Evolutionary conservation across 176 grass and related monocot genomes (phyloP).

Genomic region (Triticum timopheevii): DNA sequence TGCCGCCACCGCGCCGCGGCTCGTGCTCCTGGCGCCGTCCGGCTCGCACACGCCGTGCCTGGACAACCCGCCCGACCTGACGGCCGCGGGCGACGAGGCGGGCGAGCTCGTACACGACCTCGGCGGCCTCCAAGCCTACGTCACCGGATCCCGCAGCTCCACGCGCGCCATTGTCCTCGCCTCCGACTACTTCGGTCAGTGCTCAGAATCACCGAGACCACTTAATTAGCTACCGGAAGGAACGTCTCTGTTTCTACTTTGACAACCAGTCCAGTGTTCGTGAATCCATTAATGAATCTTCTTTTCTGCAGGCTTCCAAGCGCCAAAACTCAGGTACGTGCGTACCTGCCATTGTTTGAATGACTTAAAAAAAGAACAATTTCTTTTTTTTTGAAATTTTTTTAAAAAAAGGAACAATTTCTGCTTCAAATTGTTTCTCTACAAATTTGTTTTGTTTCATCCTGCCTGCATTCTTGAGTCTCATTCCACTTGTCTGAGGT

Average conservation of each 20-base stretch:
- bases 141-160: constrained; percentile 22
- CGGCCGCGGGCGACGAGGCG: constrained; percentile 21
- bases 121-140: constrained; percentile 45
- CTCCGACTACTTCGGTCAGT: constrained; percentile 62
- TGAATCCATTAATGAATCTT: background rate
- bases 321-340: constrained; percentile 22
- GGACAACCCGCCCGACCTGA: constrained; percentile 54
- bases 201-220: background rate
- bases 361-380: background rate
- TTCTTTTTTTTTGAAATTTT: no score
- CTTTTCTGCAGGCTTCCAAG: background rate
- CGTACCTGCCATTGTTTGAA: background rate
- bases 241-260: background rate
- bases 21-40: constrained; percentile 14
- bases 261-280: background rate
- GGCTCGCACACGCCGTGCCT: constrained; percentile 34
- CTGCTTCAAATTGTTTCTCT: background rate
- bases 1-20: background rate
- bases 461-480: background rate
- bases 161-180: constrained; percentile 44
- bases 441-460: background rate
- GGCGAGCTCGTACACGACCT: constrained; percentile 44
- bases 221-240: no score
- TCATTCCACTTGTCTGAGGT: background rate
- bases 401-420: background rate